phyloP scores from a whole-genome alignment of 306 rosid species.

The Luffa acutangula region DNA sequence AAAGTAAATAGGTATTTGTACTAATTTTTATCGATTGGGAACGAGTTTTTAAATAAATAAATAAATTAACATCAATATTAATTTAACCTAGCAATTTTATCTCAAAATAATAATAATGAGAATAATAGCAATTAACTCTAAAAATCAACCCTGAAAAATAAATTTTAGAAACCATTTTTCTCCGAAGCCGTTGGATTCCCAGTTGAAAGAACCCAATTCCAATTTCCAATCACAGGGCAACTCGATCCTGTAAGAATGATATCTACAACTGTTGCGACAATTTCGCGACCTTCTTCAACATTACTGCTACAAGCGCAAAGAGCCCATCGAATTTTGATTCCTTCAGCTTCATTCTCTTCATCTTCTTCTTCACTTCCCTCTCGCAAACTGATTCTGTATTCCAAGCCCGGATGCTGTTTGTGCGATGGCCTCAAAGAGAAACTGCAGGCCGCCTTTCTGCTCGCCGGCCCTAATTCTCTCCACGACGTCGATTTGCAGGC shows the following conservation, averaged over 20 bases:
- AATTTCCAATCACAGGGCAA: background rate
- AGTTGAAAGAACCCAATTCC: background rate
- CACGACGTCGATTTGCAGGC: constrained; percentile 56
- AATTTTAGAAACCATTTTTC: background rate
- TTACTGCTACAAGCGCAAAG: constrained; percentile 17
- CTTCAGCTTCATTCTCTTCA: constrained; percentile 33
- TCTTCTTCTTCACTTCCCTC: constrained; percentile 26
- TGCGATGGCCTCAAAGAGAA: constrained; percentile 97
- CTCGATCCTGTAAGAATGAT: constrained; percentile 14
- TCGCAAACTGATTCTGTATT: constrained; percentile 72
- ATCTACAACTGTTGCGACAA: constrained; percentile 17
- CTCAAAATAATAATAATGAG: no score
- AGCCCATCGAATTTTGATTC: constrained; percentile 22
- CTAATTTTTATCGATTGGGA: no score
- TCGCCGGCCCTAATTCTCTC: constrained; percentile 60
- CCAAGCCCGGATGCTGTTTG: constrained; percentile 91
- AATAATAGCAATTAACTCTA: background rate
- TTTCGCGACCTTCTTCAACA: constrained; percentile 33
- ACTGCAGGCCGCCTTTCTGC: constrained; percentile 66
- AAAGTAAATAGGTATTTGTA: no score
- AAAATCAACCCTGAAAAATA: background rate
- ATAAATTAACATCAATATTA: no score
- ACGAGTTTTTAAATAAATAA: no score
- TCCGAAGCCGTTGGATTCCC: background rate
- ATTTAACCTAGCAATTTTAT: no score